Base-by-base conservation (phyloP, 495 filamentous ascomycete genomes). In the Beverwykella pulmonaria region DNA sequence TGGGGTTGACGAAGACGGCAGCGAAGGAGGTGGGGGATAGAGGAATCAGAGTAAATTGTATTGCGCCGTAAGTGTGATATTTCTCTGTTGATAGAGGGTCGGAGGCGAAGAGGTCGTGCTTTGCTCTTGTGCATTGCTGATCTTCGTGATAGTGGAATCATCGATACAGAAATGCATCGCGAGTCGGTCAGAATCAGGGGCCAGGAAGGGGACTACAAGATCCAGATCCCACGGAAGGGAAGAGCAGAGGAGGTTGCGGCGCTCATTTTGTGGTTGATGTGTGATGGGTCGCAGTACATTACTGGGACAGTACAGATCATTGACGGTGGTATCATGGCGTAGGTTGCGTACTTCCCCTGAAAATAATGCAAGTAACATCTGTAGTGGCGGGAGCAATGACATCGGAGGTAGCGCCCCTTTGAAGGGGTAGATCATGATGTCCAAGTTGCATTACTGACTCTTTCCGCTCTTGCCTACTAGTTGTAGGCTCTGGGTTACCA, bases 161-260 rank as follows among this genome's bases (percentile, higher is more conserved):
- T 86, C 64, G 81, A 83, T 52, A 87, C 85, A 19, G 84, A 83
- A 0, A 74, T 88, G 78, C 60, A 75, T 80, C 53, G 73, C 75
- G 50, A 81, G 77, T n/a, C 75, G 67, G 8, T 66, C 75, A 50
- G 59, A 61, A 50, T 71, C 69, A 26, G 74, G 20, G 67, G 62
- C n/a, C 36, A 41, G 12, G 61, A 65, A 56, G 57, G 56, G 75
- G 59, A 76, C 76, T 23, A 81, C 74, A 60, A 67, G 36, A 54
- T 64, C 19, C 74, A 77, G 9, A 78, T 86, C 66, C 74, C 74
- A 58, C 77, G 80, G 47, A 75, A 61, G 66, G 82, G 78, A 30
- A 78, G 69, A 59, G 75, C 77, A 39, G 77, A 82, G 1, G 84
- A 87, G 66, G 79, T 85, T 4, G 84, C 83, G 0, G 72, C 77